Evolutionary conservation across 805 yeast species (phyloP).

Genomic region (Metschnikowia matae): DNA sequence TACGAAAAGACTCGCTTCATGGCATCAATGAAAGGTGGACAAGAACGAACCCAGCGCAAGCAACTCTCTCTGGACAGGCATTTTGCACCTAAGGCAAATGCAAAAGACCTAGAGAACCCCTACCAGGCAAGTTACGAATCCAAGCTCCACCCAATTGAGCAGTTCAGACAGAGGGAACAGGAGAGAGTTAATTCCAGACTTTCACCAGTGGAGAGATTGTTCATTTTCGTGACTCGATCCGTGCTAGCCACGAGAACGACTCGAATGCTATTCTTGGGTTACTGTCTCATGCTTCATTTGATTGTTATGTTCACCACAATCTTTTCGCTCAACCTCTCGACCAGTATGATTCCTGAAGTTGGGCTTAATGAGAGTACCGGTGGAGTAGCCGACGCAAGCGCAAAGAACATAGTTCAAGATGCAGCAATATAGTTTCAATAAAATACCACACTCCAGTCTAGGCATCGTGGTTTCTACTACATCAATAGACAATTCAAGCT

Average conservation of each 20-base stretch:
- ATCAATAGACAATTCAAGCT: constrained; percentile 2
- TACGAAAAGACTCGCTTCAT: constrained; percentile 73
- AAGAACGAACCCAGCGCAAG: constrained; percentile 9
- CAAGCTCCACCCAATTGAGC: constrained; percentile 77
- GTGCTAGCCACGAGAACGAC: constrained; percentile 72
- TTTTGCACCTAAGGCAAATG: constrained; percentile 29
- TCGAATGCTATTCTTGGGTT: constrained; percentile 66
- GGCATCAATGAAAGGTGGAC: constrained; percentile 44
- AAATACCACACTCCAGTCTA: background rate
- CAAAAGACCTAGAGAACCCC: constrained; percentile 48
- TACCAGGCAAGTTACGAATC: constrained; percentile 68
- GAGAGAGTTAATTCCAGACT: constrained; percentile 68
- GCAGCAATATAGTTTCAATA: constrained; percentile 2
- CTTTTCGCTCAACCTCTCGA: constrained; percentile 47
- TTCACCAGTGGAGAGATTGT: constrained; percentile 76
- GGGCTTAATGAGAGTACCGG: constrained; percentile 40
- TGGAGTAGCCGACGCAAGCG: constrained; percentile 25
- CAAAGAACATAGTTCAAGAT: constrained; percentile 3
- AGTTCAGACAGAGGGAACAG: constrained; percentile 71
- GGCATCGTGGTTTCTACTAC: background rate
- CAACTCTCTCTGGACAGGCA: constrained; percentile 9
- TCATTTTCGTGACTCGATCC: constrained; percentile 65
- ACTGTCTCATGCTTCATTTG: constrained; percentile 72
- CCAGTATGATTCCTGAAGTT: constrained; percentile 44
- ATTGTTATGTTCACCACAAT: constrained; percentile 63